Evolutionary conservation across 2,329 filamentous ascomycete species (phyloP), one percentile per base, ranked within the genome.

Genomic region (Cladophialophora psammophila): DNA sequence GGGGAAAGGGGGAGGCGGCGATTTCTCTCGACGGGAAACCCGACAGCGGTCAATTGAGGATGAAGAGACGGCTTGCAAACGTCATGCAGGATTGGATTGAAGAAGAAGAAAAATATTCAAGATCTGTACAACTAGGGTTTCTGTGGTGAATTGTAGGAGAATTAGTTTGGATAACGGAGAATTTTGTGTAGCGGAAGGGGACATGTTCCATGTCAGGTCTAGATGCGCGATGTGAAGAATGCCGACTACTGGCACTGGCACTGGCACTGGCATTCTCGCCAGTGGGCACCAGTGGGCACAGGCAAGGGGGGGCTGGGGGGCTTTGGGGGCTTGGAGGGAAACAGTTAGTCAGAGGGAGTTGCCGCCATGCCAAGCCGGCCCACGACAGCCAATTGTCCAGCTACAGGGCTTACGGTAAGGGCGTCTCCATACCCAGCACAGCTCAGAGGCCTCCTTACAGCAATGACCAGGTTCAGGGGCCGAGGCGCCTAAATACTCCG

Each of bases 301-400:
- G 42, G 42, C 38, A 15, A 4, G 42, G 42, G 42, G 42, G 42
- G n/a, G 7, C 1, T 6, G n/a, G 3, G 45, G 15, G 9, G 36
- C 36, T 38, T 13, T 8, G 13, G 36, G 36, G 9, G 36, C 9
- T 38, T 38, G 36, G 9, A 8, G 45, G 40, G 15, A n/a, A 45
- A n/a, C 40, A 45, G 40, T 45, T 45, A 45, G 40, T 50, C 26
- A 50, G 13, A 50, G 45, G 45, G 45, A 31, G 45, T 13, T 50
- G 45, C 45, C 45, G 45, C 18, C 20, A 61, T 60, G 66, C 66
- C 66, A 68, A 68, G 66, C 58, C 66, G 66, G 66, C 53, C 7
- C 7, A 10, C 2, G 45, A 10, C 45, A 50, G 35, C 56, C 57
- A 65, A 35, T 55, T 61, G n/a, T 61, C 36, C 60, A 45, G 62